phyloP scores from a whole-genome alignment of 257 asterid species.

The Pogostemon cablin region DNA sequence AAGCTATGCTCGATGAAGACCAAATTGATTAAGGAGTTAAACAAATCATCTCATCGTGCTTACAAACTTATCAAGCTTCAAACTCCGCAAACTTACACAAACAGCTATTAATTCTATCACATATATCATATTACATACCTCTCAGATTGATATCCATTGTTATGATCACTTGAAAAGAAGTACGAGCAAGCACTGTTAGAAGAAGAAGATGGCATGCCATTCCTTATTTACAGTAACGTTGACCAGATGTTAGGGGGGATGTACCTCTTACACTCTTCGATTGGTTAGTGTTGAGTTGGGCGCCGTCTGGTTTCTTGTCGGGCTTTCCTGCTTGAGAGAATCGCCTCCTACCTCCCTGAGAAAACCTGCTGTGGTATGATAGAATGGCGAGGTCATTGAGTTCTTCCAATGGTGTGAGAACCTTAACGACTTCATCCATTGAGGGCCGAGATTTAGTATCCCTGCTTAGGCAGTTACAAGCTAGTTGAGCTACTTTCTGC shows the following conservation, averaged over 20 bases:
- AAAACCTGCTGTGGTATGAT: constrained; percentile 62
- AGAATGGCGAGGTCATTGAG: constrained; percentile 76
- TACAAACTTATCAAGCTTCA: constrained; percentile 30
- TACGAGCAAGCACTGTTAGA: constrained; percentile 32
- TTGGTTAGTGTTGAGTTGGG: constrained; percentile 46
- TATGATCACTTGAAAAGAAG: constrained; percentile 22
- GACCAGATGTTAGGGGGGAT: constrained; percentile 51
- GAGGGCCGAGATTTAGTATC: constrained; percentile 86
- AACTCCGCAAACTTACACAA: constrained; percentile 34
- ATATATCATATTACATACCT: constrained; percentile 19
- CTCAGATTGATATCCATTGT: constrained; percentile 9
- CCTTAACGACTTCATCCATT: constrained; percentile 84
- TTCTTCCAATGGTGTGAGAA: constrained; percentile 68
- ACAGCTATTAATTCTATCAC: neutral
- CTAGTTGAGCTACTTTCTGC: constrained; percentile 70
- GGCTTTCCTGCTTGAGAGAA: constrained; percentile 59
- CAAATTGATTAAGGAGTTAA: neutral
- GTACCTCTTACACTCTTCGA: constrained; percentile 49
- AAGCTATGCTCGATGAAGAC: neutral
- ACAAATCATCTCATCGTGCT: neutral
- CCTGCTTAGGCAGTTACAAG: constrained; percentile 68
- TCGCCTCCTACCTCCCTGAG: constrained; percentile 67
- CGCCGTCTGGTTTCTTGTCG: constrained; percentile 60
- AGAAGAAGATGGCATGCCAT: neutral
- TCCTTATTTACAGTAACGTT: constrained; percentile 51